These are phyloP conservation scores for Borealophlyctis nickersoniae DNA, from an alignment of 192 early-diverging fungal species.

Conservation along the genomic window DNA sequence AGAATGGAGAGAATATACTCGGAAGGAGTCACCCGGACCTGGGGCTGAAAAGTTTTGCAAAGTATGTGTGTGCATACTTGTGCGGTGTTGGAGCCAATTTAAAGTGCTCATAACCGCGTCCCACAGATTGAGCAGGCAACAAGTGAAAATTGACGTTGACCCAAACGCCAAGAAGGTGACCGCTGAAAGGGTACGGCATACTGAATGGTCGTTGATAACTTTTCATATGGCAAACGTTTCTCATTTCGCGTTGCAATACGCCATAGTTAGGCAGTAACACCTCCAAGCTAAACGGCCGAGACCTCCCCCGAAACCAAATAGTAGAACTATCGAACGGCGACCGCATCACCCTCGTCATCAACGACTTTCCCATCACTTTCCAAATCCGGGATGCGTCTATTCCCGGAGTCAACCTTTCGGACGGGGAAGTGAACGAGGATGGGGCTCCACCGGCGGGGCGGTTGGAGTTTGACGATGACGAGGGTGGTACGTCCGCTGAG, in stretches of 20 bases:
- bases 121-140: constrained; percentile 23
- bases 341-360: constrained; percentile 7
- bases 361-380: constrained; percentile 6
- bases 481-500: background rate
- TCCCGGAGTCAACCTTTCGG: background rate
- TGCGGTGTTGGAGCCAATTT: too few relatives aligned
- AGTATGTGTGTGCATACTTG: too few relatives aligned
- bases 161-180: constrained; percentile 3
- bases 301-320: background rate
- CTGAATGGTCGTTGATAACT: background rate
- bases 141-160: constrained; percentile 14
- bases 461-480: constrained; percentile 5
- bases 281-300: constrained; percentile 12
- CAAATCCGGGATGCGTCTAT: background rate
- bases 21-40: constrained; percentile 13
- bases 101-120: constrained; percentile 1
- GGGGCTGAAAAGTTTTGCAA: constrained; percentile 17
- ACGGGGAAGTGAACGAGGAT: background rate
- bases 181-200: constrained; percentile 19
- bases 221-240: background rate
- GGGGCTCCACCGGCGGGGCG: background rate
- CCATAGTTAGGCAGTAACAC: constrained; percentile 24
- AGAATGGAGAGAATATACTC: constrained; percentile 12
- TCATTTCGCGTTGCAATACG: too few relatives aligned
- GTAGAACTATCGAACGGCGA: constrained; percentile 12